Conservation (phyloP, 2,329 filamentous ascomycete species). For the Herpotrichia juniperi region DNA sequence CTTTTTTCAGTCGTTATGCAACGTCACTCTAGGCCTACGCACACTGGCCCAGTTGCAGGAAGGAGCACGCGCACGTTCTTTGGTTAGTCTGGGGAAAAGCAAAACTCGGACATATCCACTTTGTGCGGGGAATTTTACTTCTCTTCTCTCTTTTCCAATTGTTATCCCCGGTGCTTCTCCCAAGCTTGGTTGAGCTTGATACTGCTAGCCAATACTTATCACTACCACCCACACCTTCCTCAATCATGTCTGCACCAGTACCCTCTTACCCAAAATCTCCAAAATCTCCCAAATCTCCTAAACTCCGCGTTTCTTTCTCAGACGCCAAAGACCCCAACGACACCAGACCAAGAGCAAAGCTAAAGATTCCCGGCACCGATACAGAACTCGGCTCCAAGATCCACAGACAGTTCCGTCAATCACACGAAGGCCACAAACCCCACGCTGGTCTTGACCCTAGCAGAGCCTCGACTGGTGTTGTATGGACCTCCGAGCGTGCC, state of each 20-base stretch:
- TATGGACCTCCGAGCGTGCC: slow-evolving; percentile 90
- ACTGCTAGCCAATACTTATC: no score
- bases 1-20: neutral
- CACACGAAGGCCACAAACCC: slow-evolving; percentile 87
- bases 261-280: neutral
- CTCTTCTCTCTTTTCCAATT: no score
- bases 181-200: neutral
- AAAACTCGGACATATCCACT: neutral
- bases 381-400: slow-evolving; percentile 81
- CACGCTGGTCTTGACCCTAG: slow-evolving; percentile 90
- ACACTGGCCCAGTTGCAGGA: neutral
- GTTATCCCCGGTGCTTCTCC: neutral
- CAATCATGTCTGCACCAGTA: neutral
- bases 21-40: neutral
- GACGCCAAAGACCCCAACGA: neutral
- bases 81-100: neutral
- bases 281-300: neutral
- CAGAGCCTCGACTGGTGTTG: slow-evolving; percentile 88
- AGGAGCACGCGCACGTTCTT: neutral
- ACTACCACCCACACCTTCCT: neutral
- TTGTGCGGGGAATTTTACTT: neutral
- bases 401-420: slow-evolving; percentile 86
- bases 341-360: neutral
- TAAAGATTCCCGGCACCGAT: neutral
- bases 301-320: neutral